Base-by-base conservation (phyloP, 768 basidiomycete genomes). In the Suillus subluteus region DNA sequence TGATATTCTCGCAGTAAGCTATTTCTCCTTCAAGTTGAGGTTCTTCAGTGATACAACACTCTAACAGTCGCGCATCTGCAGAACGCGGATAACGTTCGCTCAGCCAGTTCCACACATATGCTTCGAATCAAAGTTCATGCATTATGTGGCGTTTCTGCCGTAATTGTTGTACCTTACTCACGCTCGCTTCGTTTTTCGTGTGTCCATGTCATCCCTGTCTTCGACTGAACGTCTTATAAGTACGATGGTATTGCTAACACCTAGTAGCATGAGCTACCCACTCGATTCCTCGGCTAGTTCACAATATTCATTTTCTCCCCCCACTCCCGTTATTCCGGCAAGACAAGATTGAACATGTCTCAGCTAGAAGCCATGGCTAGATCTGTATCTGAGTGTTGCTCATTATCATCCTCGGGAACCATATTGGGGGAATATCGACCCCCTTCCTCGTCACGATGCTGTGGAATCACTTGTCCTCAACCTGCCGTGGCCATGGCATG, bases 141-240 rank as follows among this genome's bases (percentile, higher is more conserved):
- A 26, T 26, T 2, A 26, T 26, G 30, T 15, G 30, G 23, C 9
- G 26, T 40, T 65, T 62, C 43, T 63, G 37, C 64, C 41, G 44
- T 48, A 56, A 56, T 48, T 43, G 3, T 21, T 64, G 52, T 62
- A 44, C 65, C 62, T 61, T 38, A 65, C 43, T 63, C 65, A 65
- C 43, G 65, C 26, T 62, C 30, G 26, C 59, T 58, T 58, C 5
- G 11, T 30, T 16, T 41, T 23, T 40, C 1, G 16, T 41, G 38
- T 41, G 59, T n/a, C n/a, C n/a, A n/a, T n/a, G n/a, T 61, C 7
- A 61, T 26, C 21, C 26, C 18, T 30, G 16, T 41, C 11, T 18
- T 32, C 9, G 6, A 43, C 12, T 26, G 26, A 4, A 64, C 21
- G 26, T 35, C 26, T 8, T 32, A 54, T 64, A 41, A 64, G 32